Evolutionary conservation across 1,284 basidiomycete species (phyloP).

Genomic region (Chalciporus sp.): DNA sequence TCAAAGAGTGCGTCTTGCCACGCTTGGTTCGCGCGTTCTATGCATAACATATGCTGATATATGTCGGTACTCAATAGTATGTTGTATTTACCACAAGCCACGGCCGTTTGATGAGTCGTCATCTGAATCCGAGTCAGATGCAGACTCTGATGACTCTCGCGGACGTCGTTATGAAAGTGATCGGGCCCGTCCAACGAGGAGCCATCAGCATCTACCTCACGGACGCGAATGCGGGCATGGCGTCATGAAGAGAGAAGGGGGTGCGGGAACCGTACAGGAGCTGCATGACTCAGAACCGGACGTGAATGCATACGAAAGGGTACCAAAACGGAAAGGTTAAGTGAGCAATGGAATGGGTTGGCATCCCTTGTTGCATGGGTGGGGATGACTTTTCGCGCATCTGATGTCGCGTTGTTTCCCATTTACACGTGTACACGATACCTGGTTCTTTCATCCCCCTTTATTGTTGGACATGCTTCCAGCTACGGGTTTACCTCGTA

Average conservation of each 20-base stretch:
- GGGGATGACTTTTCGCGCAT: neutral
- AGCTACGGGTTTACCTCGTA: neutral
- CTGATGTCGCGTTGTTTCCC: neutral
- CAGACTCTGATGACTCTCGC: slow-evolving; percentile 38
- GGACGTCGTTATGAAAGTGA: slow-evolving; percentile 5
- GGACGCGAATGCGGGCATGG: slow-evolving; percentile 6
- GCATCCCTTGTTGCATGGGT: neutral
- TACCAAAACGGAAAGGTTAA: slow-evolving; percentile 21
- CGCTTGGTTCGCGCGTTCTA: neutral
- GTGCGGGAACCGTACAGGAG: slow-evolving; percentile 16
- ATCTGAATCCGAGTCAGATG: slow-evolving; percentile 55
- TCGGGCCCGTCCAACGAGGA: slow-evolving; percentile 16
- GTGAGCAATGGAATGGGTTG: neutral
- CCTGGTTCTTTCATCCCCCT: neutral
- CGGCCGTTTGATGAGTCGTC: slow-evolving; percentile 80
- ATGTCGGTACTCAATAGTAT: slow-evolving; percentile 52
- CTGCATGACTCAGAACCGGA: slow-evolving; percentile 15
- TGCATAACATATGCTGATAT: neutral
- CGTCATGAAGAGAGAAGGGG: slow-evolving; percentile 6
- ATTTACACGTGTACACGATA: neutral
- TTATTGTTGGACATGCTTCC: neutral
- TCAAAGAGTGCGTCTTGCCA: slow-evolving; percentile 70
- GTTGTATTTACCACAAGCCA: slow-evolving; percentile 88
- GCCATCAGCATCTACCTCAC: slow-evolving; percentile 7
- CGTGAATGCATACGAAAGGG: slow-evolving; percentile 28